Conservation (phyloP, 139 green algal species). For the Chlorella sp. region DNA sequence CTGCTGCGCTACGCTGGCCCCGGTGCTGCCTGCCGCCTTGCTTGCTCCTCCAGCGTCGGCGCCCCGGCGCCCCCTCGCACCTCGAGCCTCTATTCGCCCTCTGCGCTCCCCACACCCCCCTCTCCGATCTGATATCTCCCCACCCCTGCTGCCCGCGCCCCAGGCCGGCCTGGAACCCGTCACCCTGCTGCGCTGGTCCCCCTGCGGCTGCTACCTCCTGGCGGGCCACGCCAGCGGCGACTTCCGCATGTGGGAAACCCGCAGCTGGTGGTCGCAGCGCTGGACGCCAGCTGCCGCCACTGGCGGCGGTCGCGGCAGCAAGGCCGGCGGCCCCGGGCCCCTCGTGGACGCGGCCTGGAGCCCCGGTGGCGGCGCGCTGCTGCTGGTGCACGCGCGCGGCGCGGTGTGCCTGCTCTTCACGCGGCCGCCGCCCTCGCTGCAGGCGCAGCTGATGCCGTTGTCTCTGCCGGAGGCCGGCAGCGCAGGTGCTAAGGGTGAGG, state of each 20-base stretch:
- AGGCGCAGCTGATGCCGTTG: conserved; percentile 37
- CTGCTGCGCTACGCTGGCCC: neutral
- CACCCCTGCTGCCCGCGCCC: neutral
- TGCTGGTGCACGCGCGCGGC: conserved; percentile 18
- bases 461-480: conserved; percentile 22
- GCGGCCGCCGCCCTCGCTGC: conserved; percentile 20
- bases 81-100: neutral
- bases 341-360: conserved; percentile 27
- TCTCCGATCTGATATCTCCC: neutral
- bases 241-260: conserved; percentile 38
- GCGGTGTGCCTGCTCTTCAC: conserved; percentile 32
- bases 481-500: neutral
- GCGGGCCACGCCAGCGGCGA: neutral
- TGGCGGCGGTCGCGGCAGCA: neutral
- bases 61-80: neutral
- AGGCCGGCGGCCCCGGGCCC: neutral
- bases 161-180: conserved; percentile 25
- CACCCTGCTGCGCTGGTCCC: conserved; percentile 35
- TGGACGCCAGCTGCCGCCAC: conserved; percentile 5
- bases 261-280: conserved; percentile 23
- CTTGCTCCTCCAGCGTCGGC: neutral
- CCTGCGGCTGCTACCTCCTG: conserved; percentile 38
- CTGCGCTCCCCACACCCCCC: neutral
- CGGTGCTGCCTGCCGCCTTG: neutral
- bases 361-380: conserved; percentile 27